Conservation (phyloP, 768 basidiomycete genomes). For the Termitomyces sp. region DNA sequence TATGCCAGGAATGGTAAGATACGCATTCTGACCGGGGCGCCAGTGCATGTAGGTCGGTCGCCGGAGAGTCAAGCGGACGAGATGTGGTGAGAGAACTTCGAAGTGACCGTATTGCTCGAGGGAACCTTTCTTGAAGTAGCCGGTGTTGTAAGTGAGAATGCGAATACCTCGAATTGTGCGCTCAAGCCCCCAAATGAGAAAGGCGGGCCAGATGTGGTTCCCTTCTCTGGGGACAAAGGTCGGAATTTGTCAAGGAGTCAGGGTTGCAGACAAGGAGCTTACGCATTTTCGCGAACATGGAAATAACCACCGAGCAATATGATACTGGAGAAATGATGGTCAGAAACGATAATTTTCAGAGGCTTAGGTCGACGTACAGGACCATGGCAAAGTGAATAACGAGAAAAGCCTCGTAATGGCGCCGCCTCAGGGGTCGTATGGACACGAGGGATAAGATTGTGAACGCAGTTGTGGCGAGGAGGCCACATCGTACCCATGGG, state of each 20-base stretch:
- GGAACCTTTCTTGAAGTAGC: conserved; percentile 26
- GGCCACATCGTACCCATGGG: conserved; percentile 31
- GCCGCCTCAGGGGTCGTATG: conserved; percentile 42
- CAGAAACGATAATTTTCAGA: neutral
- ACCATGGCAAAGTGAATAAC: conserved; percentile 40
- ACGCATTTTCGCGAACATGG: conserved; percentile 31
- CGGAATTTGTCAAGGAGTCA: too few species aligned
- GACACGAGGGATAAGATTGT: conserved; percentile 43
- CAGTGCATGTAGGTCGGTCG: conserved; percentile 39
- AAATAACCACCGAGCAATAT: conserved; percentile 37
- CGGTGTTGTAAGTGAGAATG: conserved; percentile 38
- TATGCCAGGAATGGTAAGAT: conserved; percentile 44
- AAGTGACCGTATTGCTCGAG: conserved; percentile 31
- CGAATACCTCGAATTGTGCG: conserved; percentile 45
- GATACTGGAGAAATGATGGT: conserved; percentile 20
- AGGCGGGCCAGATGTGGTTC: conserved; percentile 41
- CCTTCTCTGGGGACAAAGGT: conserved; percentile 10
- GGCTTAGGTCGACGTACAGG: conserved; percentile 21
- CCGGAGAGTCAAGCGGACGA: conserved; percentile 42
- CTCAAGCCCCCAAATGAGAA: conserved; percentile 55
- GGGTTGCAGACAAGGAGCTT: conserved; percentile 2
- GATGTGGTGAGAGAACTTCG: conserved; percentile 40
- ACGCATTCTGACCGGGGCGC: conserved; percentile 52
- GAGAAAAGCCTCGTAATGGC: conserved; percentile 51
- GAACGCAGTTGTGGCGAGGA: conserved; percentile 35